phyloP scores from a whole-genome alignment of 345 rosid genomes.

The Gossypium anomalum region DNA sequence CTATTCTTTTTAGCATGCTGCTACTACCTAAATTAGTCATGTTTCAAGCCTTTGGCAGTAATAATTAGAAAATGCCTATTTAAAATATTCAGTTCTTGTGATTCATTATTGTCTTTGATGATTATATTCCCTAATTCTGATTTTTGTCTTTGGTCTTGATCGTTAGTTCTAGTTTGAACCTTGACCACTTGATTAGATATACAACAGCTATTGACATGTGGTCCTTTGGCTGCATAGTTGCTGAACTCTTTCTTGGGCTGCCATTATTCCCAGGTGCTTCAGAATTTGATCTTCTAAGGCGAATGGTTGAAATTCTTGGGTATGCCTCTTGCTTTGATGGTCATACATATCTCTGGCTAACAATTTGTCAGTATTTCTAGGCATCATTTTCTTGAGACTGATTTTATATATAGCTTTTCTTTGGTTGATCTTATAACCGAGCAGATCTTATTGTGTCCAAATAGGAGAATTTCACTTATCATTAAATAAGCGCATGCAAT shows the following conservation, averaged over 20 bases:
- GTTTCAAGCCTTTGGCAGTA: not conserved
- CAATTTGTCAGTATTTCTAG: not conserved
- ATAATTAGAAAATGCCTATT: not conserved
- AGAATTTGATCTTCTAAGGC: conserved; percentile 87
- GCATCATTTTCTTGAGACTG: not conserved
- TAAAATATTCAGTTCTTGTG: not conserved
- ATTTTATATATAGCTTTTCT: conserved; percentile 6
- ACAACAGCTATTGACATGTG: conserved; percentile 98
- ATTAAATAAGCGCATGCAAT: not conserved
- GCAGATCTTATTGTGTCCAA: not conserved
- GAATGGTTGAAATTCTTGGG: conserved; percentile 96
- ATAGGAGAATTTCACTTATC: not conserved
- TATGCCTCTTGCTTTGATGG: conserved; percentile 31
- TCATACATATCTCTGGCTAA: not conserved
- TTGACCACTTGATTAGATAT: conserved; percentile 66
- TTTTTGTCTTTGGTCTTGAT: not conserved
- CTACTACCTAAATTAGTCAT: not conserved
- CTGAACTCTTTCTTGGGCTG: conserved; percentile 93
- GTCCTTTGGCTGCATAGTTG: conserved; percentile 99
- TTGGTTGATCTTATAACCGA: not conserved
- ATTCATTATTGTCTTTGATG: not conserved
- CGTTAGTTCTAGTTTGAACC: conserved; percentile 22
- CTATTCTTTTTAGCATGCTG: not conserved
- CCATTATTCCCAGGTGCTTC: conserved; percentile 99
- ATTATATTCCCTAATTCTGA: not conserved